Conservation (phyloP, 225 moss, liverwort and hornwort genomes). For the Anthoceros angustus region DNA sequence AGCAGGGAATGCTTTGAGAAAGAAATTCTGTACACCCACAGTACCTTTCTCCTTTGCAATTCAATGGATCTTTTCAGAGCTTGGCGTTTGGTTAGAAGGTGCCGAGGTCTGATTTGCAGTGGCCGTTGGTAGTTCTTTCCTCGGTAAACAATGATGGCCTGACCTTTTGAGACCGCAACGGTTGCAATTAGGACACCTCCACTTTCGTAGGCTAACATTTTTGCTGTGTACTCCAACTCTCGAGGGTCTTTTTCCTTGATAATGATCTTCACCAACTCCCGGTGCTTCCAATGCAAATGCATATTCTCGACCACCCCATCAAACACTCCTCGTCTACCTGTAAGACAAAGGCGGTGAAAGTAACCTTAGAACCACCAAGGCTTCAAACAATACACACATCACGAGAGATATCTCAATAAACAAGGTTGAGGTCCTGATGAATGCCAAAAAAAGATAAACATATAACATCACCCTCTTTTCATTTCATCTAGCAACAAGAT, state of each 20-base stretch:
- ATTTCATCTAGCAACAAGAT: no score
- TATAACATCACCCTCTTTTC: no score
- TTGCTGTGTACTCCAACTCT: conserved; percentile 60
- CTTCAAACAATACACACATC: background rate
- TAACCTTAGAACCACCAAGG: background rate
- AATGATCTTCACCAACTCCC: conserved; percentile 76
- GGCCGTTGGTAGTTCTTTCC: conserved; percentile 96
- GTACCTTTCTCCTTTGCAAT: conserved; percentile 69
- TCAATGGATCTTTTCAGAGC: conserved; percentile 93
- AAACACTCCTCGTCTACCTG: conserved; percentile 91
- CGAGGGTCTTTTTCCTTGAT: conserved; percentile 50
- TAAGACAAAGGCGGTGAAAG: background rate
- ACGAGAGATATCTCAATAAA: no score
- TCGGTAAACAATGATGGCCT: conserved; percentile 78
- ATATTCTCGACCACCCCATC: conserved; percentile 95
- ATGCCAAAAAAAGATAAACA: no score
- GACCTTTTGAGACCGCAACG: conserved; percentile 77
- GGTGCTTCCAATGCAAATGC: conserved; percentile 99
- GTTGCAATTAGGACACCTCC: conserved; percentile 84
- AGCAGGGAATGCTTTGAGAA: background rate
- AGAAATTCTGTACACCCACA: background rate
- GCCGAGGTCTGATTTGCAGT: conserved; percentile 65
- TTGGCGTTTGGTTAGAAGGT: conserved; percentile 87
- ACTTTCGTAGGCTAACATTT: conserved; percentile 88
- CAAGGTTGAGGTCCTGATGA: no score